phyloP scores from a whole-genome alignment of 164 flowering plant species.

The Kingdonia uniflora region DNA sequence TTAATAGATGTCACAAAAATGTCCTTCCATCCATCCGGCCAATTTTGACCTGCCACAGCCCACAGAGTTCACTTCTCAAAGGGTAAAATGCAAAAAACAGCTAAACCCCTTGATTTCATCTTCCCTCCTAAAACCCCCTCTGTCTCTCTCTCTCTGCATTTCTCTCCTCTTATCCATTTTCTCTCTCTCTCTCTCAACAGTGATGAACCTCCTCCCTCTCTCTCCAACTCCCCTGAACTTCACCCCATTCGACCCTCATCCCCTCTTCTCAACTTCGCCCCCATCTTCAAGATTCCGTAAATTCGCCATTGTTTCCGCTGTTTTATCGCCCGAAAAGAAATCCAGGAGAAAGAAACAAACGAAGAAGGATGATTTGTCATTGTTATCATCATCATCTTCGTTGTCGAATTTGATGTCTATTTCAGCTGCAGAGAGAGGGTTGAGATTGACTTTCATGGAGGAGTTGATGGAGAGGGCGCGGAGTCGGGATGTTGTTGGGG shows the following conservation, averaged over 20 bases:
- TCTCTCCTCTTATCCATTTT: background rate
- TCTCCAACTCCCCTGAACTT: conserved; percentile 2
- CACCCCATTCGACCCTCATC: conserved; percentile 3
- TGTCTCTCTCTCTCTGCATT: background rate
- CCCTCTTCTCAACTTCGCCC: conserved; percentile 6
- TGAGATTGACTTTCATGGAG: conserved; percentile 84
- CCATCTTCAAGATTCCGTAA: conserved; percentile 6
- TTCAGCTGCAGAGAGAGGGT: conserved; percentile 57
- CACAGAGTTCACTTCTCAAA: no score
- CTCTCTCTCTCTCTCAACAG: no score
- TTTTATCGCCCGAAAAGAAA: conserved; percentile 20
- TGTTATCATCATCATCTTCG: conserved; percentile 8
- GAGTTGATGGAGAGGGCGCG: conserved; percentile 75
- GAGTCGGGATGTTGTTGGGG: conserved; percentile 45
- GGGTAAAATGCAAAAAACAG: no score
- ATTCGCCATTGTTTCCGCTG: conserved; percentile 16
- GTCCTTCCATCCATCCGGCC: no score
- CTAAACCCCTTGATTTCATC: no score
- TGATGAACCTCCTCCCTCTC: background rate
- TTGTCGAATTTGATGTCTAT: conserved; percentile 7
- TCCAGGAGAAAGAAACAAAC: conserved; percentile 20
- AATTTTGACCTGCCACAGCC: no score
- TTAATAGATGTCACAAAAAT: no score
- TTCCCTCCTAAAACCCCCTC: no score
- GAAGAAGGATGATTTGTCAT: conserved; percentile 16